Evolutionary conservation across 805 yeast genomes (phyloP).

Genomic region (Candida krabiensis): DNA sequence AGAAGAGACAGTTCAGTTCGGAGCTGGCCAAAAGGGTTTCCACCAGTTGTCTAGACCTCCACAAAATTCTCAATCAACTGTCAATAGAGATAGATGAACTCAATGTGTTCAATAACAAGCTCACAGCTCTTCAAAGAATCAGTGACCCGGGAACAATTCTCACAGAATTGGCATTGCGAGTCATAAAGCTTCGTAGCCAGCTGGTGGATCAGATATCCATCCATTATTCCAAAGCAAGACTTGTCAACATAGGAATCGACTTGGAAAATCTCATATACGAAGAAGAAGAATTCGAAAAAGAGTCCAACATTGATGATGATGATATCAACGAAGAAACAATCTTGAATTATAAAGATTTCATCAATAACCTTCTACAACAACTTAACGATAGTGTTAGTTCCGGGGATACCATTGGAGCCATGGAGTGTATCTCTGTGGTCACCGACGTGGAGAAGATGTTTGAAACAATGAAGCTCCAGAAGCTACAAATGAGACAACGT

Average conservation of each 20-base stretch:
- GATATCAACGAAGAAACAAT: constrained; percentile 43
- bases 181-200: constrained; percentile 49
- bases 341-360: constrained; percentile 55
- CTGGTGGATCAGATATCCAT: constrained; percentile 54
- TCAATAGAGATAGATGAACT: constrained; percentile 46
- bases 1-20: constrained; percentile 47
- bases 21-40: constrained; percentile 56
- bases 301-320: constrained; percentile 7
- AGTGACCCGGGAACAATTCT: constrained; percentile 53
- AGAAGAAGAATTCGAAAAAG: constrained; percentile 16
- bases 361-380: constrained; percentile 57
- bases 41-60: constrained; percentile 47
- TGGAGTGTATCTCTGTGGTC: constrained; percentile 67
- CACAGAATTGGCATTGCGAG: constrained; percentile 44
- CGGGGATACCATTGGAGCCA: constrained; percentile 56
- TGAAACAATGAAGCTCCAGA: constrained; percentile 44
- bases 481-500: constrained; percentile 11
- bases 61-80: constrained; percentile 41
- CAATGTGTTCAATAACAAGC: constrained; percentile 40
- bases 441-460: constrained; percentile 75
- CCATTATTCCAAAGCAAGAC: constrained; percentile 63
- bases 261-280: constrained; percentile 42
- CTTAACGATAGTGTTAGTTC: constrained; percentile 52
- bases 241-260: constrained; percentile 64
- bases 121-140: constrained; percentile 47